These are phyloP conservation scores for Suillus americanus DNA, from an alignment of 768 basidiomycete species.

Conservation along the genomic window DNA sequence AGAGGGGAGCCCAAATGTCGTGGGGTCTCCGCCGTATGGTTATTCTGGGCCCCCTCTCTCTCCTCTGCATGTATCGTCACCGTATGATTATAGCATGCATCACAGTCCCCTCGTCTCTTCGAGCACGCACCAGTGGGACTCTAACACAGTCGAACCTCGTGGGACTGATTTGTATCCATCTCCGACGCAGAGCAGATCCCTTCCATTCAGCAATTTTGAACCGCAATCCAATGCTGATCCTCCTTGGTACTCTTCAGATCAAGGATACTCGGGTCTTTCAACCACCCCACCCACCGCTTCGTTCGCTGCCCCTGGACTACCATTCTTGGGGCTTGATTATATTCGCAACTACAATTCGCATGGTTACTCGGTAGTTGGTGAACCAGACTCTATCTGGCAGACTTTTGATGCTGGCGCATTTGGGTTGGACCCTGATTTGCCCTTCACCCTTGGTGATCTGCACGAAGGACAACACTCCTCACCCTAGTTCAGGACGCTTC, in stretches of 20 bases:
- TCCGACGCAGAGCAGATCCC: slow-evolving; percentile 31
- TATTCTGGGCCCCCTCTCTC: slow-evolving; percentile 48
- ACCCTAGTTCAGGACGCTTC: slow-evolving; percentile 12
- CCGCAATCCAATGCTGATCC: slow-evolving; percentile 43
- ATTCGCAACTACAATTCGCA: slow-evolving; percentile 74
- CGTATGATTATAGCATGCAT: slow-evolving; percentile 52
- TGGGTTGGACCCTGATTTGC: slow-evolving; percentile 74
- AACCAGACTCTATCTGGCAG: slow-evolving; percentile 48
- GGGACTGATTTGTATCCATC: slow-evolving; percentile 45
- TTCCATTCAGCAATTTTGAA: slow-evolving; percentile 47
- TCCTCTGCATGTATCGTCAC: slow-evolving; percentile 50
- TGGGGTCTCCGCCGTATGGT: slow-evolving; percentile 43
- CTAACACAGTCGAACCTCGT: slow-evolving; percentile 37
- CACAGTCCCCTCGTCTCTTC: slow-evolving; percentile 30
- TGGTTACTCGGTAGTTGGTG: slow-evolving; percentile 29
- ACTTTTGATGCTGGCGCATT: slow-evolving; percentile 75
- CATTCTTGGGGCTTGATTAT: slow-evolving; percentile 82
- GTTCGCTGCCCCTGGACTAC: slow-evolving; percentile 73
- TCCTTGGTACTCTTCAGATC: slow-evolving; percentile 37
- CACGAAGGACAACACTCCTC: slow-evolving; percentile 31
- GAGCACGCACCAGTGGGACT: slow-evolving; percentile 44
- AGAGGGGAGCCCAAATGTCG: slow-evolving; percentile 57
- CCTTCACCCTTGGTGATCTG: slow-evolving; percentile 55
- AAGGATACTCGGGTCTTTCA: slow-evolving; percentile 45
- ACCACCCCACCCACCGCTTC: slow-evolving; percentile 61